A percentile compares a stretch with the other conserved stretches of the same genome.
phyloP scores from a whole-genome alignment of 164 flowering plant species.

The Santalum album region DNA sequence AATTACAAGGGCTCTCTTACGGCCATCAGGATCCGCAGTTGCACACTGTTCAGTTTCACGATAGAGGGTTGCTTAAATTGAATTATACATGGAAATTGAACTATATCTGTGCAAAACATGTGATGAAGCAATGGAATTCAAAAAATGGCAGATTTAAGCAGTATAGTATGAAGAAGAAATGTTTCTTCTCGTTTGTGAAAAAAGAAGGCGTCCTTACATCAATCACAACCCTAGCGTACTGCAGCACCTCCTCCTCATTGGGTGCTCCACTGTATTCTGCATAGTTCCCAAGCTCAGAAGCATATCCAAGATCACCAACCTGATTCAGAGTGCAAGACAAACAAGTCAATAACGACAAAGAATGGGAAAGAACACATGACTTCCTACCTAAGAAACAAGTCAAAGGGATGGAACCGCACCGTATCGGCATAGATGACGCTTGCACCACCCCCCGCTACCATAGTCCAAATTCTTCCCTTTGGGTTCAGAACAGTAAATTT shows the following conservation, averaged over 20 bases:
- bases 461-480: conserved; percentile 90
- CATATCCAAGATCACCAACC: conserved; percentile 96
- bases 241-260: conserved; percentile 88
- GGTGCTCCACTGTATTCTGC: conserved; percentile 99
- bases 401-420: conserved; percentile 34
- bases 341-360: too few relatives aligned
- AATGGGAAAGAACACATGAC: too few relatives aligned
- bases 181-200: too few relatives aligned
- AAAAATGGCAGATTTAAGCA: too few relatives aligned
- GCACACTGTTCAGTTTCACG: conserved; percentile 9
- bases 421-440: conserved; percentile 97
- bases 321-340: conserved; percentile 11
- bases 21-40: conserved; percentile 19
- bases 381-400: too few relatives aligned
- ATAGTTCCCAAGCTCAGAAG: conserved; percentile 87
- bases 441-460: conserved; percentile 99
- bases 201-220: conserved; percentile 44
- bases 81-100: neutral
- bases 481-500: conserved; percentile 91
- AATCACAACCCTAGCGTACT: conserved; percentile 90
- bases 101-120: too few relatives aligned
- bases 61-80: neutral
- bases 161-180: too few relatives aligned
- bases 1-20: conserved; percentile 14
- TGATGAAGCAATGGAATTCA: too few relatives aligned